Base-by-base conservation (phyloP, 192 early-diverging fungal species). In the Nowakowskiella sp. region DNA sequence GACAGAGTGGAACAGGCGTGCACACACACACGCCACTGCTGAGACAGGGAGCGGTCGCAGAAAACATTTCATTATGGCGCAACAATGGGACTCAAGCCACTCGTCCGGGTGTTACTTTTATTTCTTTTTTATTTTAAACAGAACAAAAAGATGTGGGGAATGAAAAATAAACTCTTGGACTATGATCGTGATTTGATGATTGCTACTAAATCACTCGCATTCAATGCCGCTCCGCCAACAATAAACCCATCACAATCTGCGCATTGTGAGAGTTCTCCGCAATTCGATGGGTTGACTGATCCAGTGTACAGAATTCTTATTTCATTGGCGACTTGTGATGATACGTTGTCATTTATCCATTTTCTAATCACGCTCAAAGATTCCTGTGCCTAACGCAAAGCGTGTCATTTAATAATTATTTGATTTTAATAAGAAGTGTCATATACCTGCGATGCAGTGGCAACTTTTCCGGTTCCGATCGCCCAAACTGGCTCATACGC, bases 341-440 rank as follows among this genome's bases (percentile, higher is more conserved):
- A 51, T 26, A 51, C 27, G n/a, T 51, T 27, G n/a, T 27, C 25
- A 51, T 28, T 25, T 51, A 51, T 44, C 50, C 50, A 51, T 25
- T 27, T 51, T 26, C 50, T 29, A 46, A 51, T 51, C 10, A 9
- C 8, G 10, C 8, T 46, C 10, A 43, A 46, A 51, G 47, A 28
- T 51, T 51, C 50, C 47, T 51, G 50, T 43, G 50, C 50, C 47
- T n/a, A n/a, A n/a, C n/a, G n/a, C n/a, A n/a, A n/a, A n/a, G n/a
- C n/a, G n/a, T n/a, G n/a, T n/a, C n/a, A n/a, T n/a, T n/a, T n/a
- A n/a, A n/a, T n/a, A n/a, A n/a, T n/a, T 51, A 25, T 51, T 30
- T 13, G 19, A 13, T 39, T 39, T 39, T 39, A 19, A 39, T 13
- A 13, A 39, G 13, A 13, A 13, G 19, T 13, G 36, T 19, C 19